Evolutionary conservation across 108 stramenopile genomes (phyloP), one percentile per base, ranked within the genome.

Genomic region (Epithemia pelagica): DNA sequence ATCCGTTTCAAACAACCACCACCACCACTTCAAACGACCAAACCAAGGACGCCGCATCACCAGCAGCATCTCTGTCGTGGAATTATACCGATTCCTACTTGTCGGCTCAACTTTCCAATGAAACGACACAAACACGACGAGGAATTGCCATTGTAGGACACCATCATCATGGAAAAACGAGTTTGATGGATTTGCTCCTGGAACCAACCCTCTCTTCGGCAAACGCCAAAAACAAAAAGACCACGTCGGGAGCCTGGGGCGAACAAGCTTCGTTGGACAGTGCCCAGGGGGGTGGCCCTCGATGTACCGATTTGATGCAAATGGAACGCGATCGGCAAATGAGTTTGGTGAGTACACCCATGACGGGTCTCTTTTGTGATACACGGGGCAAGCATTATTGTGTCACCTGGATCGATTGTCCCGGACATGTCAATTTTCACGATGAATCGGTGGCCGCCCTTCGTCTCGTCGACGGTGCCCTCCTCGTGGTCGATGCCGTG

Each of bases 91-190:
- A 87, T 63, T 71, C 74, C 10, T 93, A 86, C 52, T 68, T 90
- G 31, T 64, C 79, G 2, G 67, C 81, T 19, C 53, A 87, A 22
- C 70, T 87, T 28, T 78, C 81, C 51, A 90, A 88, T 64, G 85
- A 86, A 67, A 88, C 88, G 15, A 87, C 89, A 10, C 65, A 67
- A 0, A 85, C 81, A 21, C 61, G 89, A 32, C 82, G 99, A 1
- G 88, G 92, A 32, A 68, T 97, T 19, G 96, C 97, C 24, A 56
- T 99, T 28, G 78, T 97, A 26, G 99, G 99, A 5, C 91, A 96
- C 68, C 78, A 98, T 56, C 97, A 98, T 79, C 83, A 82, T 68
- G 99, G 99, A 27, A 99, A 99, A 67, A 98, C 99, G 0, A 69
- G 82, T 5, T 69, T 98, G 28, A 62, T 91, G 30, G 99, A 99